These are phyloP conservation scores for Mucor velutinosus DNA, from an alignment of 371 early-diverging fungal genomes.

Conservation along the genomic window DNA sequence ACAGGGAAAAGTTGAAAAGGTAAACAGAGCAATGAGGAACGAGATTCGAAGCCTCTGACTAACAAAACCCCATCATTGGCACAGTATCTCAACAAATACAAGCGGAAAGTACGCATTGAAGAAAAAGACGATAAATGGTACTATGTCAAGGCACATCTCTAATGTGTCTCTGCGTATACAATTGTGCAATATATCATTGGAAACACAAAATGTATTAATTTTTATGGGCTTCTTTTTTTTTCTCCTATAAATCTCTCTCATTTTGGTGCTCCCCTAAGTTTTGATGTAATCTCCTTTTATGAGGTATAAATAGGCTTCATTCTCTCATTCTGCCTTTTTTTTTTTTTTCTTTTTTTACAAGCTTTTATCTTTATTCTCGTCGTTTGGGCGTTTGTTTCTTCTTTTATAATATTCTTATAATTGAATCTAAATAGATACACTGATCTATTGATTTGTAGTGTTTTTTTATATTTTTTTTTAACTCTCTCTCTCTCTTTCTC, in stretches of 20 bases:
- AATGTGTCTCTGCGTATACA: neutral
- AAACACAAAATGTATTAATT: constrained; percentile 15
- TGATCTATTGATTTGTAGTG: neutral
- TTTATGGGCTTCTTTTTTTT: constrained; percentile 17
- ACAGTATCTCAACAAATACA: constrained; percentile 6
- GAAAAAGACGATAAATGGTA: constrained; percentile 43
- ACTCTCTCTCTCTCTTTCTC: neutral
- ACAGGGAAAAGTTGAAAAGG: constrained; percentile 9
- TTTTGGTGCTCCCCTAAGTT: constrained; percentile 7
- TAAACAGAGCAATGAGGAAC: neutral
- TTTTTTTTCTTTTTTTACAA: neutral
- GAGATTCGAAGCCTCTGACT: neutral
- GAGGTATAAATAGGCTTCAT: constrained; percentile 7
- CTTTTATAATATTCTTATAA: neutral
- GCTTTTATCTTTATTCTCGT: neutral
- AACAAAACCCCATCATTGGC: neutral
- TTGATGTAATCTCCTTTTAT: neutral
- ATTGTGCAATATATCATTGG: constrained; percentile 11
- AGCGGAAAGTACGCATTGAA: neutral
- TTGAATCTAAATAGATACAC: neutral
- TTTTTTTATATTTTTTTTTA: neutral
- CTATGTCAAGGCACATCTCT: constrained; percentile 33
- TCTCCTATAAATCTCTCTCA: constrained; percentile 8
- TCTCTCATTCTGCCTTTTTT: constrained; percentile 5
- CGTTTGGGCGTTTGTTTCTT: constrained; percentile 6